A percentile compares a stretch with the other conserved stretches of the same genome.
Conservation (phyloP, 2,329 filamentous ascomycete genomes). For the Epichloe amarillans region DNA sequence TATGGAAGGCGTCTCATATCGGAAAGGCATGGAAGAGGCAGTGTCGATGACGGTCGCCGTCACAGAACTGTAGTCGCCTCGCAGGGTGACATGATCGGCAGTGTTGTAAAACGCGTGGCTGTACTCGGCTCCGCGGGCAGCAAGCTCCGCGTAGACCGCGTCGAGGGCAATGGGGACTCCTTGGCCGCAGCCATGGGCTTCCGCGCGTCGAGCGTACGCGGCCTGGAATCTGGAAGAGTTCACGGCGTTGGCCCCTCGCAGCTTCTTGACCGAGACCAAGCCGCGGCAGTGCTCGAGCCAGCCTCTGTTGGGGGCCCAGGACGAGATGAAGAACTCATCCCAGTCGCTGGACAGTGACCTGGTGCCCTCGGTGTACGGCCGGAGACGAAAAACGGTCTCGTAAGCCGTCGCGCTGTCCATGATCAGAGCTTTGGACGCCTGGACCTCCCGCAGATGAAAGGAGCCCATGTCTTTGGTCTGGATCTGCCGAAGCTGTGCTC, state of each 20-base stretch:
- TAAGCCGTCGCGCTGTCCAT: conserved; percentile 14
- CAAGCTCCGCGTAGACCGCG: conserved; percentile 15
- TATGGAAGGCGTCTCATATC: conserved; percentile 27
- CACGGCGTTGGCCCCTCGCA: conserved; percentile 11
- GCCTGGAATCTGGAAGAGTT: neutral
- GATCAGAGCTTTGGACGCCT: conserved; percentile 15
- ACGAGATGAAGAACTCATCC: conserved; percentile 44
- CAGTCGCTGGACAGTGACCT: conserved; percentile 28
- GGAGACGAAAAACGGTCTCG: conserved; percentile 14
- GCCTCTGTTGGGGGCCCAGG: conserved; percentile 34
- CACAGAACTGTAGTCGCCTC: conserved; percentile 12
- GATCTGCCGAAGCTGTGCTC: conserved; percentile 13
- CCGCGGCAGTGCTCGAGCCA: conserved; percentile 48
- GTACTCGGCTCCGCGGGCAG: conserved; percentile 13
- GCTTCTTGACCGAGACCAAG: conserved; percentile 25
- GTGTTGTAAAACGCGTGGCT: conserved; percentile 12
- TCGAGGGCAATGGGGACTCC: conserved; percentile 6
- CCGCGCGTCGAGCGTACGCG: neutral
- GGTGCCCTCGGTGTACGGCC: conserved; percentile 15
- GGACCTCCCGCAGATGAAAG: conserved; percentile 14
- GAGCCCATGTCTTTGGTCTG: conserved; percentile 10
- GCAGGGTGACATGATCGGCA: conserved; percentile 11
- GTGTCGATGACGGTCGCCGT: conserved; percentile 25
- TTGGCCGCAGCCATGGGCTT: neutral
- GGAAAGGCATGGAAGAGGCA: conserved; percentile 28